phyloP scores from a whole-genome alignment of 805 yeast genomes.

The Wickerhamiella azyma region DNA sequence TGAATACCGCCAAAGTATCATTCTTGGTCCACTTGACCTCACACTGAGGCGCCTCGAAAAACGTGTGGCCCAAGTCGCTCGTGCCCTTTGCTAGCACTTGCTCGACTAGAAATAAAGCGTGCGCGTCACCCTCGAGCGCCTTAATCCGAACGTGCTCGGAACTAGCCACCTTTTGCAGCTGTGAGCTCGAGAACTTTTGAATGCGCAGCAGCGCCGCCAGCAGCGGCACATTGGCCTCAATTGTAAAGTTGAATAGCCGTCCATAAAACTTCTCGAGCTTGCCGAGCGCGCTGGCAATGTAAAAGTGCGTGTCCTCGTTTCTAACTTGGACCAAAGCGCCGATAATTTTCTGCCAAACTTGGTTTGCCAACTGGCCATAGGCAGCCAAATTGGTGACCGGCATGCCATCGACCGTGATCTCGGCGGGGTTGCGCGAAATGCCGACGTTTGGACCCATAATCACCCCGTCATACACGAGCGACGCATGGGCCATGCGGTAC shows the following conservation, averaged over 20 bases:
- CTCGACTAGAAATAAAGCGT: slow-evolving; percentile 4
- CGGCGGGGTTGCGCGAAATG: not conserved
- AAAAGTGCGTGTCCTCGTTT: not conserved
- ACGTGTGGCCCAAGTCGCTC: not conserved
- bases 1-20: not conserved
- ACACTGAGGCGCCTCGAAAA: not conserved
- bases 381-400: not conserved
- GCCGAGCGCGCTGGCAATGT: not conserved
- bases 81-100: slow-evolving; percentile 2
- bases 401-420: not conserved
- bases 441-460: not conserved
- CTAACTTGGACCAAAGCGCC: not conserved
- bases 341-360: not conserved
- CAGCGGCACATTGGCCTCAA: not conserved
- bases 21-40: not conserved
- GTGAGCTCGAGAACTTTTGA: not conserved
- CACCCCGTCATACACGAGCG: not conserved
- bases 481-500: not conserved
- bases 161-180: not conserved
- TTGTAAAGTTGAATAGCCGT: not conserved
- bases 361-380: not conserved
- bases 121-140: not conserved
- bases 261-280: not conserved
- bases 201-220: not conserved
- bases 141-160: not conserved